phyloP scores from a whole-genome alignment of 1,139 yeast genomes.

The Blastobotrys capitulatus region DNA sequence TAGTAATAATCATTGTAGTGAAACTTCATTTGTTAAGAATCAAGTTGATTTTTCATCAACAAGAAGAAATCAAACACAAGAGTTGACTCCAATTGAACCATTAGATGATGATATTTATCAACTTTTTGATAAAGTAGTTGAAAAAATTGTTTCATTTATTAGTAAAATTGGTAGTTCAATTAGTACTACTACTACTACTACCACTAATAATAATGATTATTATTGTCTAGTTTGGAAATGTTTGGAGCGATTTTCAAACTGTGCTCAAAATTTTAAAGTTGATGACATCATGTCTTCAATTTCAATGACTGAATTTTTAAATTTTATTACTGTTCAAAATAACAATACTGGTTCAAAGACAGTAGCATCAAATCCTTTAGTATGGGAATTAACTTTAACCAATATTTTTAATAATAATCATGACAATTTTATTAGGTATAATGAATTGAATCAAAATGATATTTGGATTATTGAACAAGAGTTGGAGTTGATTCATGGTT shows the following conservation, averaged over 20 bases:
- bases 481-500: neutral
- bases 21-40: neutral
- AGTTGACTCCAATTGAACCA: conserved; percentile 1
- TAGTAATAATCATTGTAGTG: neutral
- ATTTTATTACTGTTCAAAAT: neutral
- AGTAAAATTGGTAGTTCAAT: neutral
- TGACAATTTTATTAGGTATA: neutral
- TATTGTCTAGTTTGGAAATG: neutral
- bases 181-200: no score
- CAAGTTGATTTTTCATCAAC: no score
- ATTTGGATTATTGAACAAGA: neutral
- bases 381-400: neutral
- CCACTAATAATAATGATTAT: no score
- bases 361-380: neutral
- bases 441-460: neutral
- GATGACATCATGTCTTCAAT: neutral
- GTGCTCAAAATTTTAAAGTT: neutral
- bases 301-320: neutral
- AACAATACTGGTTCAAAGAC: neutral
- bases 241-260: neutral
- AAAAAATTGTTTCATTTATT: neutral
- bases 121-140: neutral
- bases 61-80: neutral
- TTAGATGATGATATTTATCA: neutral
- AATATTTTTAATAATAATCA: no score